These are phyloP conservation scores for Adiantum capillusveneris DNA, from an alignment of 75 land plant species.

Conservation along the genomic window DNA sequence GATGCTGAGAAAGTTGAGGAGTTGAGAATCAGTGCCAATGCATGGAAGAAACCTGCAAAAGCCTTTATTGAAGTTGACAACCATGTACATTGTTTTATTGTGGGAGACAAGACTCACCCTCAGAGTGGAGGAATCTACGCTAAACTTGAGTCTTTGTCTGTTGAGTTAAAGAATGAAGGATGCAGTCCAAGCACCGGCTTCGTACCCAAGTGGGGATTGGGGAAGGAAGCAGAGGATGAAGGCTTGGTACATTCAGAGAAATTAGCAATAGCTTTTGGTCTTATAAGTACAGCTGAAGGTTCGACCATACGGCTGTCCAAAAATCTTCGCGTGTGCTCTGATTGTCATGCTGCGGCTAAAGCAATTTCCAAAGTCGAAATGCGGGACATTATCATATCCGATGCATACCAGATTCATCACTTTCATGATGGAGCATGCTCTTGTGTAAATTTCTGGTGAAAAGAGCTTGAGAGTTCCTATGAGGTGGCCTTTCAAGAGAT, in stretches of 20 bases:
- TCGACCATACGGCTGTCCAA: slow-evolving; percentile 53
- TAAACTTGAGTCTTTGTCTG: slow-evolving; percentile 33
- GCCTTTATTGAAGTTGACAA: slow-evolving; percentile 41
- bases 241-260: slow-evolving; percentile 51
- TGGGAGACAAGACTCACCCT: slow-evolving; percentile 43
- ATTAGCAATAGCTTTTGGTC: slow-evolving; percentile 76
- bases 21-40: slow-evolving; percentile 7
- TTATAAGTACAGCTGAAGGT: slow-evolving; percentile 54
- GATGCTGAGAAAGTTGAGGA: slow-evolving; percentile 28
- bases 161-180: slow-evolving; percentile 51
- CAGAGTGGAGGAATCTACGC: slow-evolving; percentile 31
- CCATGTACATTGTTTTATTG: slow-evolving; percentile 41
- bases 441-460: slow-evolving; percentile 70
- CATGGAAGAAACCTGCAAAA: slow-evolving; percentile 1
- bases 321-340: slow-evolving; percentile 68
- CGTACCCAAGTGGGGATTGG: slow-evolving; percentile 46
- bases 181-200: slow-evolving; percentile 42
- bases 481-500: too few species aligned
- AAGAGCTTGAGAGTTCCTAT: too few species aligned
- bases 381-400: slow-evolving; percentile 62
- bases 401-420: slow-evolving; percentile 69
- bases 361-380: slow-evolving; percentile 48
- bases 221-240: slow-evolving; percentile 44
- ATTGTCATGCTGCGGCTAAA: slow-evolving; percentile 62
- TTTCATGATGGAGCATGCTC: slow-evolving; percentile 67